phyloP scores from a whole-genome alignment of 768 basidiomycete genomes.

The Agaricus bisporus region DNA sequence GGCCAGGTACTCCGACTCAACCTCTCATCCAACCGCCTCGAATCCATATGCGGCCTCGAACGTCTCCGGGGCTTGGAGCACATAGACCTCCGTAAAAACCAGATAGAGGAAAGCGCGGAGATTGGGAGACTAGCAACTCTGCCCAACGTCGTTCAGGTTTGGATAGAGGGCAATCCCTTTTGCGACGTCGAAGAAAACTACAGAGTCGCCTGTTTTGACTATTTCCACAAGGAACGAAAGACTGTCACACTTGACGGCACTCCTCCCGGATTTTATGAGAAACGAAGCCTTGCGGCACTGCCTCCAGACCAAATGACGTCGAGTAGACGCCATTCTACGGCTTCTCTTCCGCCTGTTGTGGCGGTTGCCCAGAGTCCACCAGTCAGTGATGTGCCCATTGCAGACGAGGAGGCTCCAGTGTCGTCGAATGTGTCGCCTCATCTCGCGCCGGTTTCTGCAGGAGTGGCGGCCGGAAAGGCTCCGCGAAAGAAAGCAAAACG shows the following conservation, averaged over 20 bases:
- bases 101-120: constrained; percentile 78
- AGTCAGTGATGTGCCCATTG: background rate
- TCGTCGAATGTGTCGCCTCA: constrained; percentile 41
- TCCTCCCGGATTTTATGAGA: constrained; percentile 66
- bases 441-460: constrained; percentile 28
- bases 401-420: constrained; percentile 21
- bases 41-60: constrained; percentile 93
- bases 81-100: constrained; percentile 77
- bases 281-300: constrained; percentile 43
- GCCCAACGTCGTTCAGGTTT: constrained; percentile 75
- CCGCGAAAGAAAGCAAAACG: constrained; percentile 64
- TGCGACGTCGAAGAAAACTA: constrained; percentile 67
- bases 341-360: constrained; percentile 55
- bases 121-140: constrained; percentile 76
- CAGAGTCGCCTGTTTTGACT: constrained; percentile 73
- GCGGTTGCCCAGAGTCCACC: constrained; percentile 41
- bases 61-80: constrained; percentile 80
- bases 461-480: constrained; percentile 31
- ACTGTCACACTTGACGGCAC: constrained; percentile 71
- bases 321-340: constrained; percentile 38
- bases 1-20: constrained; percentile 76
- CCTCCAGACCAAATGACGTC: constrained; percentile 49
- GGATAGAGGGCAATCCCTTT: constrained; percentile 83
- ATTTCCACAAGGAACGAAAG: constrained; percentile 83
- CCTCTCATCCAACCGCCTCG: constrained; percentile 80